Base-by-base conservation (phyloP, 495 filamentous ascomycete genomes). In the Beverwykella pulmonaria region DNA sequence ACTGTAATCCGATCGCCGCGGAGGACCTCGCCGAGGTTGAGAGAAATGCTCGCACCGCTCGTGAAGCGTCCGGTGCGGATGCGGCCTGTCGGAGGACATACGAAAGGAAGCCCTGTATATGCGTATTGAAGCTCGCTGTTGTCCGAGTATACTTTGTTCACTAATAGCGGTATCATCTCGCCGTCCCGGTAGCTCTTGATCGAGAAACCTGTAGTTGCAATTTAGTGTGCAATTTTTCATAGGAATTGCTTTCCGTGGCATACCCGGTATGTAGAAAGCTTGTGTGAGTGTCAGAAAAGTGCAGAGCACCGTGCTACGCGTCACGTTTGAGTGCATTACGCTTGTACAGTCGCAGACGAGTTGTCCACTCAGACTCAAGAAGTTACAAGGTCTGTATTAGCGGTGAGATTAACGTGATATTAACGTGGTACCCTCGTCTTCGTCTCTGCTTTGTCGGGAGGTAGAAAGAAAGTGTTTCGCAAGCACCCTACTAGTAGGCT, bases 91-190 rank as follows among this genome's bases (percentile, higher is more conserved):
- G 90, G 91, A 9, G 90, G 92, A 71, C 91, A 96, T 56, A 96
- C 90, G 74, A 97, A 96, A 23, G 93, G 92, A 12, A 96, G 88
- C 70, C 96, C 91, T 72, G 88, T 92, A 80, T 93, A 96, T 68
- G 93, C 92, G 84, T 92, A 97, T 77, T 96, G 92, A 9, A 97
- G 80, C 75, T 96, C 90, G 0, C 92, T 93, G 68, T 91, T 87
- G 78, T 96, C 92, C 65, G 92, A 96, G 79, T 93, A 95, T 71
- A 95, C 89, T 77, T 97, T 97, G 79, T 97, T 97, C 59, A 94
- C 91, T n/a, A 92, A 85, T 6, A 97, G 82, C 0, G 92, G 92
- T 27, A 96, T 92, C 4, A 87, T 79, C 70, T 96, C 90, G 74
- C 85, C 82, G 62, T 93, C 88, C 55, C 83, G 82, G 75, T 96